Conservation (phyloP, 2,329 filamentous ascomycete genomes). For the Colletotrichum brevisporum region DNA sequence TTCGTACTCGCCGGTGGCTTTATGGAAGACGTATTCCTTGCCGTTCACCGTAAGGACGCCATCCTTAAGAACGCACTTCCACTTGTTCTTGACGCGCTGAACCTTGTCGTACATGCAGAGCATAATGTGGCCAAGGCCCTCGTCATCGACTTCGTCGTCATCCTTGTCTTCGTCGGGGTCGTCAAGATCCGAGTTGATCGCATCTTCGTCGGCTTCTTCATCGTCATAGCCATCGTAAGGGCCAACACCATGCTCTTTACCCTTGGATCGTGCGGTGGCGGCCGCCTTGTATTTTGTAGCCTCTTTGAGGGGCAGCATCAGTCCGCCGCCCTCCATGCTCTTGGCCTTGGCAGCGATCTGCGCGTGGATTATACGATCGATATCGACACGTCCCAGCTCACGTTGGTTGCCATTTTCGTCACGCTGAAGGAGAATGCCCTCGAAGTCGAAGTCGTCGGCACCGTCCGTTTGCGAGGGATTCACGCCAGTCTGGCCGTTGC, state of each 20-base stretch:
- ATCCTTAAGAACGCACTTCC: constrained; percentile 99
- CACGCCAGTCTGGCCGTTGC: constrained; percentile 45
- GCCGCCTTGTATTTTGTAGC: constrained; percentile 56
- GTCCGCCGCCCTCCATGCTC: constrained; percentile 80
- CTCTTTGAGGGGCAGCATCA: constrained; percentile 80
- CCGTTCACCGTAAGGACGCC: constrained; percentile 93
- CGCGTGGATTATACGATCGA: constrained; percentile 78
- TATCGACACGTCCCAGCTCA: constrained; percentile 72
- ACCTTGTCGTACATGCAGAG: constrained; percentile 99
- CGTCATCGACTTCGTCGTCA: constrained; percentile 90
- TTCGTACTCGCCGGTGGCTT: constrained; percentile 96
- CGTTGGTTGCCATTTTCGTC: constrained; percentile 66
- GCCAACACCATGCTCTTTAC: constrained; percentile 51
- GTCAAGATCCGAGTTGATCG: constrained; percentile 98
- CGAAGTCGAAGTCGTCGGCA: constrained; percentile 67
- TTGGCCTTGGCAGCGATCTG: constrained; percentile 76
- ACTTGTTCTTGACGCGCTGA: constrained; percentile 99
- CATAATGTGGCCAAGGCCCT: constrained; percentile 90
- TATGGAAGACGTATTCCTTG: constrained; percentile 98
- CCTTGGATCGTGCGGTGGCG: constrained; percentile 40
- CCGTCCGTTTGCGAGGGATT: constrained; percentile 77
- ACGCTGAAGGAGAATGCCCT: constrained; percentile 72
- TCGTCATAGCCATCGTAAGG: constrained; percentile 77
- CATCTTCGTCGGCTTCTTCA: constrained; percentile 84
- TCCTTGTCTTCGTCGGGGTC: constrained; percentile 89